Conservation (phyloP, 495 filamentous ascomycete genomes). For the Podospora australis region DNA sequence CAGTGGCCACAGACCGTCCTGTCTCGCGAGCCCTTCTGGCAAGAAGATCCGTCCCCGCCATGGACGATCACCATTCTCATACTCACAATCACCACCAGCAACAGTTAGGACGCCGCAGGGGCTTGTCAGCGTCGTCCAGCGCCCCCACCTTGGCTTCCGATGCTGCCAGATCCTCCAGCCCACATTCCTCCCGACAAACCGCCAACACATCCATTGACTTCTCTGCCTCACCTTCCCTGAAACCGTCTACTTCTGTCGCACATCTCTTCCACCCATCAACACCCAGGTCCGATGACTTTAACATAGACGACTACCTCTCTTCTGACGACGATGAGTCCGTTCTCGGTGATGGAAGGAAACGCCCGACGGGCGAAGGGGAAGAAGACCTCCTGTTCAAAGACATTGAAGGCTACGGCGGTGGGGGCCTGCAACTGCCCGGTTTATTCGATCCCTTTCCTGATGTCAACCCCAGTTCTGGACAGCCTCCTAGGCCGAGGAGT, state of each 20-base stretch:
- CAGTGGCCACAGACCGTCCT: background rate
- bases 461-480: background rate
- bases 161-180: constrained; percentile 28
- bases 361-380: constrained; percentile 32
- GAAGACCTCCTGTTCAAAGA: constrained; percentile 39
- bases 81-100: constrained; percentile 21
- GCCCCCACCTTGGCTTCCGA: constrained; percentile 26
- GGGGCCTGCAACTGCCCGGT: constrained; percentile 32
- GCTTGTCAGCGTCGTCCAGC: constrained; percentile 27
- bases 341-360: constrained; percentile 12
- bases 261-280: constrained; percentile 1
- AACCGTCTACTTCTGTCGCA: constrained; percentile 10
- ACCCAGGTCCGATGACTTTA: constrained; percentile 17
- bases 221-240: constrained; percentile 14
- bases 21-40: background rate
- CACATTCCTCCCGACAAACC: constrained; percentile 34
- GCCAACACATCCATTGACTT: constrained; percentile 39
- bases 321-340: constrained; percentile 30
- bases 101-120: background rate
- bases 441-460: constrained; percentile 17
- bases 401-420: constrained; percentile 25
- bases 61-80: constrained; percentile 36
- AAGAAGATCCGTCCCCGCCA: constrained; percentile 27
- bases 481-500: background rate
- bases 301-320: constrained; percentile 36